phyloP scores from a whole-genome alignment of 2,329 filamentous ascomycete species.

The Fusarium liriodendri region DNA sequence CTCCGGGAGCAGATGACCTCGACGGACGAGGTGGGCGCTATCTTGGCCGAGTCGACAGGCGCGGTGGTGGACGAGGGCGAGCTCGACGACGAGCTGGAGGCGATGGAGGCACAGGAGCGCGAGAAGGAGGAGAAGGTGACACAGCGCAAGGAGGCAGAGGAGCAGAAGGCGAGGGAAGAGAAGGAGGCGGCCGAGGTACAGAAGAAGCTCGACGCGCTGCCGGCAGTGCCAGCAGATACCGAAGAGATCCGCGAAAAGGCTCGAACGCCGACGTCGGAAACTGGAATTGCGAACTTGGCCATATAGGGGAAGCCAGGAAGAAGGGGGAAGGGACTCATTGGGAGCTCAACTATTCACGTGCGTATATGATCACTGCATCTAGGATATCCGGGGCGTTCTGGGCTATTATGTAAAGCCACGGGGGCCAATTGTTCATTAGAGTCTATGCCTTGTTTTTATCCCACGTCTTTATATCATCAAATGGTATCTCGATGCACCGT shows the following conservation, averaged over 20 bases:
- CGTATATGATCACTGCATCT: constrained; percentile 28
- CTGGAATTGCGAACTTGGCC: constrained; percentile 50
- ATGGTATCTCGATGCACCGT: constrained; percentile 28
- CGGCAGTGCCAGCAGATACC: constrained; percentile 51
- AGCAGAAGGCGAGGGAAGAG: constrained; percentile 55
- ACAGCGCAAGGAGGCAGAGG: constrained; percentile 55
- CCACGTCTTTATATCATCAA: constrained; percentile 11
- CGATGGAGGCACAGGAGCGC: constrained; percentile 72
- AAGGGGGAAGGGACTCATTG: constrained; percentile 42
- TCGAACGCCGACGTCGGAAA: constrained; percentile 51
- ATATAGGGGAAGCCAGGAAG: constrained; percentile 33
- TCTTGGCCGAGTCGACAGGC: constrained; percentile 73
- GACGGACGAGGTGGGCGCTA: constrained; percentile 83
- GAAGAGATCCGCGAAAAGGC: constrained; percentile 48
- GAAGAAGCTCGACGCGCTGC: constrained; percentile 64
- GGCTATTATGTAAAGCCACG: constrained; percentile 17
- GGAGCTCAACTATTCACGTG: constrained; percentile 17
- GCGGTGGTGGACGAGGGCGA: constrained; percentile 79
- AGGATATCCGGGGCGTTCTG: constrained; percentile 35
- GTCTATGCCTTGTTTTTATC: constrained; percentile 21
- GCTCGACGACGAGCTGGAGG: constrained; percentile 88
- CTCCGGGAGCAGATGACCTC: constrained; percentile 83
- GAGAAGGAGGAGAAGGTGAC: constrained; percentile 64
- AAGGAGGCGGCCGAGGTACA: constrained; percentile 61
- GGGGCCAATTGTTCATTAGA: constrained; percentile 32